A percentile compares a stretch with the other conserved stretches of the same genome.
Conservation (phyloP, 2,329 filamentous ascomycete genomes). For the Fusarium illudens region DNA sequence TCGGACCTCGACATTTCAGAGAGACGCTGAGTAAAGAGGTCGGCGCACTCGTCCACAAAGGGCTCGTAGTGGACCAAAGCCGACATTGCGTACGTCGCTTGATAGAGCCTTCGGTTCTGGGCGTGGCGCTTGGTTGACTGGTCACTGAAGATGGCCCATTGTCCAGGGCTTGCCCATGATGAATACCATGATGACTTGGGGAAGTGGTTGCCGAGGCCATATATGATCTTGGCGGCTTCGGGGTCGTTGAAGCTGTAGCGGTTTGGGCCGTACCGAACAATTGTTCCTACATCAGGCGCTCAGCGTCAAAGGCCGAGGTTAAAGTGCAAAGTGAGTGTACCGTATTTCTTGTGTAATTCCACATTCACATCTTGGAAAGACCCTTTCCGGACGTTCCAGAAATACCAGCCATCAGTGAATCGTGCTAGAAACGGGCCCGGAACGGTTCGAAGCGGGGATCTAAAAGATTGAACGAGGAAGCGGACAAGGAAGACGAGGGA, state of each 20-base stretch:
- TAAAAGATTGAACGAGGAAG: background rate
- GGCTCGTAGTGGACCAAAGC: conserved; percentile 47
- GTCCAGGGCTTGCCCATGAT: conserved; percentile 34
- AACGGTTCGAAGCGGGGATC: conserved; percentile 39
- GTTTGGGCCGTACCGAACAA: conserved; percentile 59
- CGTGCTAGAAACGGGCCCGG: conserved; percentile 41
- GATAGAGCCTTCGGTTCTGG: conserved; percentile 40
- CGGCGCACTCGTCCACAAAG: conserved; percentile 45
- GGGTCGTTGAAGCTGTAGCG: conserved; percentile 57
- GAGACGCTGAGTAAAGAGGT: conserved; percentile 42
- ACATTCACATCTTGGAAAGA: conserved; percentile 42
- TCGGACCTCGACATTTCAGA: conserved; percentile 35
- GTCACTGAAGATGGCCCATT: conserved; percentile 45
- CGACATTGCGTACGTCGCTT: conserved; percentile 46
- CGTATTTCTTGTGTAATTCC: conserved; percentile 44
- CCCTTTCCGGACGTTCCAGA: conserved; percentile 37
- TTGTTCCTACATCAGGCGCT: conserved; percentile 15
- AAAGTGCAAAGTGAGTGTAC: background rate
- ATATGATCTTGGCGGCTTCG: conserved; percentile 50
- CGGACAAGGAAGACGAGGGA: background rate
- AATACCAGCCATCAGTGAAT: conserved; percentile 44
- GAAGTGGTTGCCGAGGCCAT: conserved; percentile 43
- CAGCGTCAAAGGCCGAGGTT: background rate
- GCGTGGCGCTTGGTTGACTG: conserved; percentile 40
- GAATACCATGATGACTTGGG: conserved; percentile 48